Evolutionary conservation across 371 early-diverging fungal species (phyloP).

Genomic region (Mucor sp.): DNA sequence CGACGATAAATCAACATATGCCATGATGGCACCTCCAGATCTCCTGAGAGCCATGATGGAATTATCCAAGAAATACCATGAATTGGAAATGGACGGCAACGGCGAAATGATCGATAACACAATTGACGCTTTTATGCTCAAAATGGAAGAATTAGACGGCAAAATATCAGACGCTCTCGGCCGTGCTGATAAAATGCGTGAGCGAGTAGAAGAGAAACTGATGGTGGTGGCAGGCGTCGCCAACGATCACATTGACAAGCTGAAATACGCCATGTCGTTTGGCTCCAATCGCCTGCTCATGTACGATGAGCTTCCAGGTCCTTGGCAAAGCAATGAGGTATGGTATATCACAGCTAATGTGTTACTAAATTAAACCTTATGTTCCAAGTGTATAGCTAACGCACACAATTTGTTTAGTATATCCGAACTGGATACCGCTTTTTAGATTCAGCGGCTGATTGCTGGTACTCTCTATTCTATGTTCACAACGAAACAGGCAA

Average conservation of each 20-base stretch:
- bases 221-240: slow-evolving; percentile 43
- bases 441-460: slow-evolving; percentile 63
- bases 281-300: slow-evolving; percentile 41
- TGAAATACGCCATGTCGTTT: slow-evolving; percentile 40
- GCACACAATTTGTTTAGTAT: slow-evolving; percentile 29
- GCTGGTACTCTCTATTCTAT: slow-evolving; percentile 70
- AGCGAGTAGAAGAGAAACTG: slow-evolving; percentile 39
- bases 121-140: slow-evolving; percentile 47
- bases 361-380: slow-evolving; percentile 5
- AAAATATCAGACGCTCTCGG: slow-evolving; percentile 46
- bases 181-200: slow-evolving; percentile 38
- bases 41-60: slow-evolving; percentile 25
- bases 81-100: slow-evolving; percentile 22
- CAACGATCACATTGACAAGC: slow-evolving; percentile 43
- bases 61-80: slow-evolving; percentile 29
- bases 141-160: slow-evolving; percentile 51
- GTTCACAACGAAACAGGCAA: slow-evolving; percentile 88
- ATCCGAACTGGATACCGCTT: slow-evolving; percentile 75
- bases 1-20: not conserved
- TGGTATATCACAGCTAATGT: not conserved
- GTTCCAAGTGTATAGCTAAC: not conserved
- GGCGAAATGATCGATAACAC: slow-evolving; percentile 44
- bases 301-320: slow-evolving; percentile 52
- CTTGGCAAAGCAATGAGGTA: slow-evolving; percentile 53
- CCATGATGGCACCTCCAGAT: slow-evolving; percentile 25